Conservation (phyloP, 805 yeast genomes). For the Candida succiphila region DNA sequence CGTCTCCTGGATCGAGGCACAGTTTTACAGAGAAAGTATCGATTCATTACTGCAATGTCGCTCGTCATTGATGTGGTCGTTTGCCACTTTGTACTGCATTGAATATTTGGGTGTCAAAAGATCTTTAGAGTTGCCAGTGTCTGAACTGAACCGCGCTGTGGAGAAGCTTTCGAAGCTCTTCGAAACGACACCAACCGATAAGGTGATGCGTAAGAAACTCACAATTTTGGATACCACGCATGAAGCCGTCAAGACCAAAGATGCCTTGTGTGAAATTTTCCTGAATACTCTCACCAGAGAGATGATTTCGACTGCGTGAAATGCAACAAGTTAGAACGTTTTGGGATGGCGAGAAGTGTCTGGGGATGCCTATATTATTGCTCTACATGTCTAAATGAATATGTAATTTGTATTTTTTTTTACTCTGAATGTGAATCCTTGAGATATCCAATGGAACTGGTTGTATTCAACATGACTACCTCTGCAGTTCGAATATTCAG, state of each 20-base stretch:
- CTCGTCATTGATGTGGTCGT: constrained; percentile 81
- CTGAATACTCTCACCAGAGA: too few species aligned
- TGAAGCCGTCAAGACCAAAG: not conserved
- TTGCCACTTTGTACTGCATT: constrained; percentile 67
- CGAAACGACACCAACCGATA: constrained; percentile 18
- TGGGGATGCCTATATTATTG: too few species aligned
- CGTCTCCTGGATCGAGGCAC: constrained; percentile 81
- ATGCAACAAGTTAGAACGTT: too few species aligned
- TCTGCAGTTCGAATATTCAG: too few species aligned
- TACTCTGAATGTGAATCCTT: too few species aligned
- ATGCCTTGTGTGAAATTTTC: not conserved
- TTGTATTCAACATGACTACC: too few species aligned
- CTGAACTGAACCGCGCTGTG: constrained; percentile 14
- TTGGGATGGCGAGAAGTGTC: too few species aligned
- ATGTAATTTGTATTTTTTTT: too few species aligned
- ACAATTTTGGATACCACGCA: constrained; percentile 9
- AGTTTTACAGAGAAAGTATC: constrained; percentile 69
- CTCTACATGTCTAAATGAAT: too few species aligned
- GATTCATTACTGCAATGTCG: constrained; percentile 57
- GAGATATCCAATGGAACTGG: too few species aligned
- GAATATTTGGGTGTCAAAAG: constrained; percentile 27
- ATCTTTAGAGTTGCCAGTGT: constrained; percentile 42
- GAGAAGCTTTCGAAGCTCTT: constrained; percentile 25
- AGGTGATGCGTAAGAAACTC: constrained; percentile 15
- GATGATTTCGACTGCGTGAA: too few species aligned